phyloP scores from a whole-genome alignment of 208 protist species.

The Phytomonas serpens region DNA sequence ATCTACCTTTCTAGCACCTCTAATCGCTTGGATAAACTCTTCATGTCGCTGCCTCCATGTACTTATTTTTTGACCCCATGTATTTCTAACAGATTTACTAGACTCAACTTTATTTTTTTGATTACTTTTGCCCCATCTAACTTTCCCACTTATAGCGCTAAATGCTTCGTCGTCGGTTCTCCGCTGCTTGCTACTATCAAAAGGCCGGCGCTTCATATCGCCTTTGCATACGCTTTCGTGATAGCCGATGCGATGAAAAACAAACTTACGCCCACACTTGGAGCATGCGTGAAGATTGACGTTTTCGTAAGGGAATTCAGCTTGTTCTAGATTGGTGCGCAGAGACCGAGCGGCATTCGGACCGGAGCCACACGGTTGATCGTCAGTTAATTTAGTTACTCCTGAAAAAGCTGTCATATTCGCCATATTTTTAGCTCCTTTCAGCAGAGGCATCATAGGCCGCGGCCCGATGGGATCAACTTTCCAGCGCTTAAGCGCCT shows the following conservation, averaged over 20 bases:
- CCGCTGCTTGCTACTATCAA: constrained; percentile 76
- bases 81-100: constrained; percentile 1
- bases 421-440: neutral
- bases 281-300: constrained; percentile 77
- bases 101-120: constrained; percentile 13
- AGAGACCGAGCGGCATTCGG: constrained; percentile 10
- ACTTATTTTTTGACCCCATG: constrained; percentile 13
- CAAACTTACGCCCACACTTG: constrained; percentile 81
- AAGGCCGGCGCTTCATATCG: constrained; percentile 56
- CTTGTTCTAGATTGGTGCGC: constrained; percentile 28
- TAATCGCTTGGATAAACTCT: constrained; percentile 80
- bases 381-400: constrained; percentile 3
- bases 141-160: constrained; percentile 18
- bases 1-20: constrained; percentile 30
- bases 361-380: constrained; percentile 28
- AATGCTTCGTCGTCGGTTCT: constrained; percentile 20
- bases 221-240: constrained; percentile 89
- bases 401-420: constrained; percentile 9
- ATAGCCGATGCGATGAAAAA: constrained; percentile 80
- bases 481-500: constrained; percentile 76
- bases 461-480: constrained; percentile 62
- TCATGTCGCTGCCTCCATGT: constrained; percentile 86
- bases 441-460: constrained; percentile 59
- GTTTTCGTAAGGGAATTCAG: constrained; percentile 19
- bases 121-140: constrained; percentile 10